phyloP scores from a whole-genome alignment of 495 filamentous ascomycete genomes.

The Acidomyces sp. region DNA sequence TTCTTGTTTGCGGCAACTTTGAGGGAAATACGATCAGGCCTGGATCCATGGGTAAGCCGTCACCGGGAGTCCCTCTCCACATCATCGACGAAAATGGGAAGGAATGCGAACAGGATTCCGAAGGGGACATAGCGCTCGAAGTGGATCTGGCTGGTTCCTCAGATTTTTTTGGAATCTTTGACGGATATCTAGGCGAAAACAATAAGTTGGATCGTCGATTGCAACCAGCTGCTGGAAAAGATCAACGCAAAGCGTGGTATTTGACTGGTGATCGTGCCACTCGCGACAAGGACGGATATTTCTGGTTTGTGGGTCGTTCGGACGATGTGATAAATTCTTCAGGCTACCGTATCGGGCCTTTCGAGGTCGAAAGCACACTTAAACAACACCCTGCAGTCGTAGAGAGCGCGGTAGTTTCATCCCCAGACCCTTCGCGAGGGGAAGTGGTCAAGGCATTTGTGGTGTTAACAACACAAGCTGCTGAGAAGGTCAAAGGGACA shows the following conservation, averaged over 20 bases:
- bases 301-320: slow-evolving; percentile 20
- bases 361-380: slow-evolving; percentile 20
- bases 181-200: slow-evolving; percentile 16
- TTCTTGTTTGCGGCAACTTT: slow-evolving; percentile 18
- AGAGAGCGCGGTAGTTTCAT: slow-evolving; percentile 17
- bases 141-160: slow-evolving; percentile 5
- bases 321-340: slow-evolving; percentile 21
- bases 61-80: slow-evolving; percentile 15
- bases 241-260: slow-evolving; percentile 5
- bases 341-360: slow-evolving; percentile 20
- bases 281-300: slow-evolving; percentile 19
- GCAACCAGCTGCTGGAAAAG: background rate
- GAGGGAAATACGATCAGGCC: slow-evolving; percentile 8
- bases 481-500: too few relatives aligned
- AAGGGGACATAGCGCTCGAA: slow-evolving; percentile 19
- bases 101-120: slow-evolving; percentile 1
- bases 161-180: slow-evolving; percentile 16
- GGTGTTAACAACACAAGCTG: slow-evolving; percentile 9
- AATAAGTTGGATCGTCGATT: slow-evolving; percentile 8
- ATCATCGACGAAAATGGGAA: slow-evolving; percentile 13
- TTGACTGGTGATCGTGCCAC: slow-evolving; percentile 18
- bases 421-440: slow-evolving; percentile 14
- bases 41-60: slow-evolving; percentile 17
- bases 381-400: slow-evolving; percentile 19
- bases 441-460: slow-evolving; percentile 21